These are phyloP conservation scores for Rugonectria rugulosa DNA, from an alignment of 2,329 filamentous ascomycete genomes.

Conservation along the genomic window DNA sequence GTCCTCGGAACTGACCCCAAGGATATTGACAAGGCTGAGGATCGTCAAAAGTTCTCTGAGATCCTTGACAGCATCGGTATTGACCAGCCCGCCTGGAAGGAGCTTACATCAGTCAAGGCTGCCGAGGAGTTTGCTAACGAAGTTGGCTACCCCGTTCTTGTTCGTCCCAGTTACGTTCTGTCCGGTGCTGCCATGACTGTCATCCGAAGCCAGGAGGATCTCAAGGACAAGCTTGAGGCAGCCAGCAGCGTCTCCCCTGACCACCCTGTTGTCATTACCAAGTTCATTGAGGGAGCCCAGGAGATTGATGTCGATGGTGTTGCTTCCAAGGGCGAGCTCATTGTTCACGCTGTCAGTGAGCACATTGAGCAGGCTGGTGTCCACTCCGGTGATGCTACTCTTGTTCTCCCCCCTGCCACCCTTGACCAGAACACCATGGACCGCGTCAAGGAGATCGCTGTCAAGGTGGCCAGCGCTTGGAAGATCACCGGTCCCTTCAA, in stretches of 20 bases:
- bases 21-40: constrained; percentile 97
- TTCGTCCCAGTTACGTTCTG: constrained; percentile 93
- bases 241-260: constrained; percentile 92
- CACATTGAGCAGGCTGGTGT: constrained; percentile 98
- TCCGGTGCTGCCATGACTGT: constrained; percentile 99
- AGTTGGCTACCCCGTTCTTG: constrained; percentile 93
- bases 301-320: constrained; percentile 98
- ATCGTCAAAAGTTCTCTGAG: constrained; percentile 97
- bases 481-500: constrained; percentile 98
- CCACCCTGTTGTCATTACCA: constrained; percentile 96
- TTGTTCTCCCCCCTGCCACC: constrained; percentile 86
- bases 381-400: constrained; percentile 95
- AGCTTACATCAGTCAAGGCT: constrained; percentile 87
- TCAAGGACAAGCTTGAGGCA: constrained; percentile 93
- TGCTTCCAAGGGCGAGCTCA: constrained; percentile 82
- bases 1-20: constrained; percentile 91
- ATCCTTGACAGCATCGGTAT: constrained; percentile 97
- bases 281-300: constrained; percentile 96
- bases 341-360: constrained; percentile 92
- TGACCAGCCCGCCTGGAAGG: constrained; percentile 98
- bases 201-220: constrained; percentile 84
- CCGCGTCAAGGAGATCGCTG: constrained; percentile 92
- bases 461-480: constrained; percentile 97
- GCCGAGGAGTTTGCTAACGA: constrained; percentile 86
- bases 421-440: constrained; percentile 80